phyloP scores from a whole-genome alignment of 2,329 filamentous ascomycete species.

The Fusarium bactridioides region DNA sequence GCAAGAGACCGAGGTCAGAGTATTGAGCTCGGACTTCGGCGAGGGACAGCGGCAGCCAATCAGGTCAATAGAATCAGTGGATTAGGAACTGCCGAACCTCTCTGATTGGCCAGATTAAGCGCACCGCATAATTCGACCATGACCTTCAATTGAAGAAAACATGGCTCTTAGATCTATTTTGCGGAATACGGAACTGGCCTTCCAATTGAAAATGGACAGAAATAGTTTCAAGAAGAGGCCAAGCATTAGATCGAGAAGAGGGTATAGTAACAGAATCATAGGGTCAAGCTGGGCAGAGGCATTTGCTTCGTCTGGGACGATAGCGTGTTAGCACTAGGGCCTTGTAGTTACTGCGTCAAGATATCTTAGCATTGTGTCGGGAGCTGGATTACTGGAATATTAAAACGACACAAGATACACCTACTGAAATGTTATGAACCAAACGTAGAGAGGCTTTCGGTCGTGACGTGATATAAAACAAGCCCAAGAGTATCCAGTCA shows the following conservation, averaged over 20 bases:
- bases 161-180: neutral
- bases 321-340: neutral
- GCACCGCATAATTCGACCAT: neutral
- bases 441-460: neutral
- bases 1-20: neutral
- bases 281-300: neutral
- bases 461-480: neutral
- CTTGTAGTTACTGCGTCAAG: neutral
- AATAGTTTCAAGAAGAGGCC: neutral
- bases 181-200: neutral
- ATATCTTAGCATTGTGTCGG: too few relatives aligned
- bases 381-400: neutral
- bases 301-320: neutral
- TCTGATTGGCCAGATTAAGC: neutral
- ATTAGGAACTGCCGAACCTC: neutral
- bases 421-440: neutral
- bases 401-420: neutral
- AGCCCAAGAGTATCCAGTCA: neutral
- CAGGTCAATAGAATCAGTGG: neutral
- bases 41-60: neutral
- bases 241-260: neutral
- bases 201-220: neutral
- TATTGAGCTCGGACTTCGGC: neutral
- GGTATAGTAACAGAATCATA: neutral
- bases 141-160: neutral